These are phyloP conservation scores for Multifurca ochricompacta DNA, from an alignment of 768 basidiomycete genomes.

Conservation along the genomic window DNA sequence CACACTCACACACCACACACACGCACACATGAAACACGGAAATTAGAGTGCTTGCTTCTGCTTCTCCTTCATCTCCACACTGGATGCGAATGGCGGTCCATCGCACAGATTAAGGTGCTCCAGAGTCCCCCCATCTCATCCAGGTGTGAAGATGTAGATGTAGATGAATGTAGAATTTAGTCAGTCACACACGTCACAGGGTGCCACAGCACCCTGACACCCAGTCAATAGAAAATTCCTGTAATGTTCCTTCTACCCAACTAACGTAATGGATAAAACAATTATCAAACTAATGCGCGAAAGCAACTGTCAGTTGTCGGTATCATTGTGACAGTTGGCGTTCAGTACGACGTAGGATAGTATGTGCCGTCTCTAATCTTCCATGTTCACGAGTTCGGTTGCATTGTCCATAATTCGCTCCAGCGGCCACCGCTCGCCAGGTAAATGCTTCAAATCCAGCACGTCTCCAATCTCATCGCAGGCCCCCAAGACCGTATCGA, in stretches of 20 bases:
- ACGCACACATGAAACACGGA: too few species aligned
- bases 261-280: constrained; percentile 2
- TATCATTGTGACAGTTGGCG: background rate
- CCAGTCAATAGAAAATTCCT: too few species aligned
- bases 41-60: background rate
- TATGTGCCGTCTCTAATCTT: constrained; percentile 12
- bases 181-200: too few species aligned
- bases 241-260: background rate
- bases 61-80: background rate
- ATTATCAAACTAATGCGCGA: background rate
- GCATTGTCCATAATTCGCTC: constrained; percentile 67
- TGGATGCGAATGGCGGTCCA: background rate
- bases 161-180: too few species aligned
- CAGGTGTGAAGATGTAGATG: too few species aligned
- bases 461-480: constrained; percentile 89
- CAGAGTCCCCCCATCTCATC: too few species aligned
- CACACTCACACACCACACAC: too few species aligned
- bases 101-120: background rate
- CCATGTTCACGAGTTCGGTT: constrained; percentile 59
- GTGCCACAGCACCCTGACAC: too few species aligned
- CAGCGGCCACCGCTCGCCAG: constrained; percentile 64
- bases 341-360: background rate
- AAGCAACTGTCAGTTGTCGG: constrained; percentile 1
- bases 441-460: constrained; percentile 82
- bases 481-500: constrained; percentile 77